A percentile compares a stretch with the other conserved stretches of the same genome.
Conservation (phyloP, 805 yeast genomes). For the Ascoidea tarda region DNA sequence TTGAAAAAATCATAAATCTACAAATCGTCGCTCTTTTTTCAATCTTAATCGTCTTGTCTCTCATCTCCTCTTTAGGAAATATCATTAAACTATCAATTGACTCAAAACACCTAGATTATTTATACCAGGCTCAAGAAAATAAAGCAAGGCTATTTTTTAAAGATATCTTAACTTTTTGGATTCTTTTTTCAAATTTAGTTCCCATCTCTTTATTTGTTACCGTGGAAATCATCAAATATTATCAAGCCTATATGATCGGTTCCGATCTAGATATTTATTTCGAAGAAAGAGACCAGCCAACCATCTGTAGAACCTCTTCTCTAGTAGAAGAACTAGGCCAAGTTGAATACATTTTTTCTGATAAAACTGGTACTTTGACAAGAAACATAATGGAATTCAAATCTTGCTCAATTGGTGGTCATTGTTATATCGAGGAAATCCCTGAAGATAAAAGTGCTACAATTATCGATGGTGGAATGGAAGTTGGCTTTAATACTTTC, state of each 20-base stretch:
- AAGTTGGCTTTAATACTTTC: slow-evolving; percentile 65
- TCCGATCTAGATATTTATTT: slow-evolving; percentile 91
- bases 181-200: slow-evolving; percentile 89
- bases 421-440: slow-evolving; percentile 71
- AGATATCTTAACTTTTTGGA: slow-evolving; percentile 90
- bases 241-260: slow-evolving; percentile 87
- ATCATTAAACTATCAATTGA: slow-evolving; percentile 54
- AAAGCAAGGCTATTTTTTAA: slow-evolving; percentile 63
- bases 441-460: slow-evolving; percentile 82
- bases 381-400: slow-evolving; percentile 95
- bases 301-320: slow-evolving; percentile 89
- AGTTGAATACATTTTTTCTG: slow-evolving; percentile 90
- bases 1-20: slow-evolving; percentile 84
- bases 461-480: slow-evolving; percentile 59
- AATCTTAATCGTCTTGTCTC: slow-evolving; percentile 57
- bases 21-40: slow-evolving; percentile 84
- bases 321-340: slow-evolving; percentile 96
- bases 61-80: slow-evolving; percentile 81
- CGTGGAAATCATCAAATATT: slow-evolving; percentile 87
- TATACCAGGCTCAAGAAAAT: slow-evolving; percentile 54
- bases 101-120: slow-evolving; percentile 40
- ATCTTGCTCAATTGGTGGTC: slow-evolving; percentile 86
- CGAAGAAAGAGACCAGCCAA: slow-evolving; percentile 80
- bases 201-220: slow-evolving; percentile 96
- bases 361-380: slow-evolving; percentile 94